Conservation (phyloP, 2,329 filamentous ascomycete genomes). For the Thielaviopsis musarum region DNA sequence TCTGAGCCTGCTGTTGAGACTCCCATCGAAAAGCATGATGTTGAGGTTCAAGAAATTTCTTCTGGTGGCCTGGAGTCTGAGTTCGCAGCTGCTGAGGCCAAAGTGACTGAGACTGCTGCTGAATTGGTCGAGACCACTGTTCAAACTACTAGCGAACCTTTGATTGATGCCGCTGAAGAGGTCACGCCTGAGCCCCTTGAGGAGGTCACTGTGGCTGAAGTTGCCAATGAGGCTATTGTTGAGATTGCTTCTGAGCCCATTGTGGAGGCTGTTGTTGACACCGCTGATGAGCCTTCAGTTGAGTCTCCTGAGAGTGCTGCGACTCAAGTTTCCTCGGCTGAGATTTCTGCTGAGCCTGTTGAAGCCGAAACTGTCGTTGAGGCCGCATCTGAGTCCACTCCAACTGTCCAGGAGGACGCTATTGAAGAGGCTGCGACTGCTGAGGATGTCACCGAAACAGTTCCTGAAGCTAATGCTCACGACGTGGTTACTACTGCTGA, state of each 20-base stretch:
- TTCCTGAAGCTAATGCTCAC: too few species aligned
- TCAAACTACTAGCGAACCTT: not conserved
- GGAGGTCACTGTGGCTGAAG: not conserved
- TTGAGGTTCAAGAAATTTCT: not conserved
- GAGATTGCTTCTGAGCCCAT: slow-evolving; percentile 1
- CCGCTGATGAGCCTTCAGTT: too few species aligned
- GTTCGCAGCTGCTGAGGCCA: not conserved
- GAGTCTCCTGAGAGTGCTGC: too few species aligned
- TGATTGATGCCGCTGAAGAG: not conserved
- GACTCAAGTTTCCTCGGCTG: too few species aligned
- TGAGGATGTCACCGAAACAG: too few species aligned
- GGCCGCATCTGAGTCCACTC: too few species aligned
- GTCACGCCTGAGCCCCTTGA: not conserved
- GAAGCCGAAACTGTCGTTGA: too few species aligned
- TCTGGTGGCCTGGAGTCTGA: not conserved
- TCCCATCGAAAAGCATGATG: not conserved
- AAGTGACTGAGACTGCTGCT: not conserved
- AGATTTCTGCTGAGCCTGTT: too few species aligned
- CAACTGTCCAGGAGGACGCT: too few species aligned
- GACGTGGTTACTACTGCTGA: not conserved
- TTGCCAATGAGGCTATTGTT: not conserved
- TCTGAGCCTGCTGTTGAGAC: not conserved
- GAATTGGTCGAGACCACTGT: not conserved
- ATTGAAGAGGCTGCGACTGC: too few species aligned
- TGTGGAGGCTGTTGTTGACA: not conserved